Evolutionary conservation across 768 basidiomycete species (phyloP).

Genomic region (Tulasnella sp.): DNA sequence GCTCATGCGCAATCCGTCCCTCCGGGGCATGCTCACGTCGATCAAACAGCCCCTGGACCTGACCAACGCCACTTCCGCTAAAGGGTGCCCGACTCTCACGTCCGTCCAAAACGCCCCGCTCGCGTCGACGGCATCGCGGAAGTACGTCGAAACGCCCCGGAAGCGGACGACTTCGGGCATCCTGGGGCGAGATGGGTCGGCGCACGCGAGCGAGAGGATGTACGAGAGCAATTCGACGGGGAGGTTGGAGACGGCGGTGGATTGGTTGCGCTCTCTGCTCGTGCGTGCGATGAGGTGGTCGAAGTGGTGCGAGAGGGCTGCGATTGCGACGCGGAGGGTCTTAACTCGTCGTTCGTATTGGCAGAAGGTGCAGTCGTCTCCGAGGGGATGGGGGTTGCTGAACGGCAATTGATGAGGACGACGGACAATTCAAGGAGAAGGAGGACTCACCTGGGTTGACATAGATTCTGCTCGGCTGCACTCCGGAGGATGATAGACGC

Average conservation of each 20-base stretch:
- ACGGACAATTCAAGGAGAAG: neutral
- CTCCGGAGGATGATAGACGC: neutral
- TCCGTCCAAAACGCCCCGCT: neutral
- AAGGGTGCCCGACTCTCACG: neutral
- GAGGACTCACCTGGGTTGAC: too few species aligned
- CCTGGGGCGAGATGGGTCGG: neutral
- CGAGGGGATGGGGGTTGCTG: too few species aligned
- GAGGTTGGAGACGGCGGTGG: neutral
- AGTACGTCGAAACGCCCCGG: neutral
- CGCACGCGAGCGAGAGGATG: neutral
- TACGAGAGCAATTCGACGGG: neutral
- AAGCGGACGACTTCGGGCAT: neutral
- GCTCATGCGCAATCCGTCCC: neutral
- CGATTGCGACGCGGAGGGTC: neutral
- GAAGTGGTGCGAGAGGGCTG: neutral
- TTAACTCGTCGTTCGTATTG: neutral
- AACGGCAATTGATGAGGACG: neutral
- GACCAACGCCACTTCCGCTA: neutral
- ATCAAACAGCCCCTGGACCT: neutral
- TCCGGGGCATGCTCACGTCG: neutral
- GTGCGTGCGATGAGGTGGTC: neutral
- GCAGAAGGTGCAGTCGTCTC: neutral
- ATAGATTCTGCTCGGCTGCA: neutral
- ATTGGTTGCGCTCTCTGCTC: neutral
- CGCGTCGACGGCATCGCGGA: neutral